Base-by-base conservation (phyloP, 2,329 filamentous ascomycete genomes). In the Zymoseptoria pseudotritici region DNA sequence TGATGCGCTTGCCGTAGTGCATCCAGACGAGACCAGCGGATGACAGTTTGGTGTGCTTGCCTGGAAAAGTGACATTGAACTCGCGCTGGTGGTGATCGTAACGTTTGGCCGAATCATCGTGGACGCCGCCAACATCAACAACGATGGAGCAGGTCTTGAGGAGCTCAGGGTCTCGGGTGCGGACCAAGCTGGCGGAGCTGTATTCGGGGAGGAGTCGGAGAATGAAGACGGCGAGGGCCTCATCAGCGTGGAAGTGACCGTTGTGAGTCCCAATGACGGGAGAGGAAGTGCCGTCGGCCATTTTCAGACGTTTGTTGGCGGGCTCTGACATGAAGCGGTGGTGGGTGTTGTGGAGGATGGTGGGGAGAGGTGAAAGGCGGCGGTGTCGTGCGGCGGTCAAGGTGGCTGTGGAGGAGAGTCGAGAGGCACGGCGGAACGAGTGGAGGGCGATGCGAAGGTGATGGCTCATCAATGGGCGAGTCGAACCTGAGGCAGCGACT, bases 201-300 rank as follows among this genome's bases (percentile, higher is more conserved):
- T 97, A 99, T 61, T 86, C 79, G 21, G 94, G 93, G 19, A 97
- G 88, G 59, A 89, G 84, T 66, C 91, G 91, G 68, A 99, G 89
- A 82, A 99, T 91, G 81, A 96, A 91, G 65, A 99, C 92, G 60
- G 94, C 94, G 51, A 99, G 86, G 62, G 94, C 93, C 80, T 99
- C 94, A 76, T 99, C 94, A 74, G 94, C 94, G 80, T 99, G 94
- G 83, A 99, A 99, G 81, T 97, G 91, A 68, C 94, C 94, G 78
- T 88, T 97, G 83, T 99, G 94, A 29, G 94, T 99, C 72, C 92
- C 94, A 73, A 97, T 95, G 68, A 86, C 77, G 26, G 68, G 66
- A 8, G 63, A 50, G 21, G 61, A 60, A 61, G 62, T 62, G 56
- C 62, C 63, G 63, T 79, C 77, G 63, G 84, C 81, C 68, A 87